Evolutionary conservation across 2,329 filamentous ascomycete genomes (phyloP), one percentile per base, ranked within the genome.

Genomic region (Alternaria tenuissima): DNA sequence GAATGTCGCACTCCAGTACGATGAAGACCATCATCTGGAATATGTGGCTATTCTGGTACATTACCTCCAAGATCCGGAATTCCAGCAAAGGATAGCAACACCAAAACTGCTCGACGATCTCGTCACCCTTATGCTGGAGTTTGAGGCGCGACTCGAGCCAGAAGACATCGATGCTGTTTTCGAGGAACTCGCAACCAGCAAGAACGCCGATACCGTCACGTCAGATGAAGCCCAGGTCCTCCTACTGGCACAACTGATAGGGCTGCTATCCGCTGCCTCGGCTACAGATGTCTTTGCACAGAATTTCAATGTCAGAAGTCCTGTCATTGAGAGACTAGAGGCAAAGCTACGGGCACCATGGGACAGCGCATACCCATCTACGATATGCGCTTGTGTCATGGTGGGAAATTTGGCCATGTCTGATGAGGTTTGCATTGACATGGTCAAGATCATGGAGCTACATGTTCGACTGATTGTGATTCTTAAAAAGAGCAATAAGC

Each of bases 381-480:
- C 67, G 2, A 73, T 78, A 36, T 78, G 72, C 43, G 69, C 71
- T 32, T 79, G 76, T 53, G 72, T 79, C 39, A 74, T 77, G 46
- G 71, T 79, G n/a, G 78, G 77, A 4, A 79, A 79, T 43, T 57
- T 79, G 28, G 76, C 76, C 6, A 76, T 76, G 55, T 75, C 75
- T 3, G 76, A 79, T 43, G 58, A 72, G 49, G 65, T 70, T 3
- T 77, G 71, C 51, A 74, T 72, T 16, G 61, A 73, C 16, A 76
- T 79, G 74, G 76, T 78, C 36, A 67, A 74, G 55, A 71, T 73
- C 9, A 67, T 72, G 66, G 63, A 68, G 20, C 47, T 78, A 24
- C 75, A 79, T 55, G 26, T 71, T 26, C 65, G 71, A 9, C 60
- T 77, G n/a, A 66, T 72, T 39, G 47, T 55, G 3, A 72, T 79